phyloP scores from a whole-genome alignment of 352 stramenopile species.

The Pythium monospermum region DNA sequence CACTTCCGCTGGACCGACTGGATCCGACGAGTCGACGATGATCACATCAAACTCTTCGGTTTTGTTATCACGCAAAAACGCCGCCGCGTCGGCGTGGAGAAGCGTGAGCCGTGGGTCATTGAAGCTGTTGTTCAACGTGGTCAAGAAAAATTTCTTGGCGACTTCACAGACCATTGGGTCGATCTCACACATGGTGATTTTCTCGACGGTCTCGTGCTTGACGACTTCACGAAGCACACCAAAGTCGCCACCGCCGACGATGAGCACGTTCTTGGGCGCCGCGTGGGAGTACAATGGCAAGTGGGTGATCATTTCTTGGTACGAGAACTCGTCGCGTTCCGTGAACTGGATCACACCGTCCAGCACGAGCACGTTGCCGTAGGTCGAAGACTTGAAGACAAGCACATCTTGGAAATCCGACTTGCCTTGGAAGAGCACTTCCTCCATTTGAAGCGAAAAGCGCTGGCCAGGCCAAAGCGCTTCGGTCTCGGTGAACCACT shows the following conservation, averaged over 20 bases:
- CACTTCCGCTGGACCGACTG: conserved; percentile 90
- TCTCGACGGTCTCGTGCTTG: conserved; percentile 90
- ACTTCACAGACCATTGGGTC: conserved; percentile 92
- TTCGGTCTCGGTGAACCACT: conserved; percentile 88
- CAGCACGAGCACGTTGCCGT: conserved; percentile 94
- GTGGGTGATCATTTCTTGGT: conserved; percentile 95
- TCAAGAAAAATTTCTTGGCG: conserved; percentile 90
- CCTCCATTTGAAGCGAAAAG: conserved; percentile 86
- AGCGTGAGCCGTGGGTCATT: conserved; percentile 90
- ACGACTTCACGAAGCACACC: conserved; percentile 91
- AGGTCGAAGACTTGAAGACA: conserved; percentile 91
- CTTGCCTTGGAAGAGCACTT: conserved; percentile 79
- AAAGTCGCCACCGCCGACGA: conserved; percentile 91
- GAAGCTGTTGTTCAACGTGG: conserved; percentile 88
- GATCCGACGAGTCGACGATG: conserved; percentile 95
- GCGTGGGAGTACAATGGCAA: conserved; percentile 86
- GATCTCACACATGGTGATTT: conserved; percentile 95
- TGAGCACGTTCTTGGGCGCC: conserved; percentile 89
- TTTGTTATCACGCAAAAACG: conserved; percentile 80
- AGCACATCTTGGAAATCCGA: conserved; percentile 92
- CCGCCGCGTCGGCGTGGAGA: conserved; percentile 88
- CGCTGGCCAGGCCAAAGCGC: no score
- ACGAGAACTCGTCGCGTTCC: conserved; percentile 92
- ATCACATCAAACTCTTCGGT: conserved; percentile 96
- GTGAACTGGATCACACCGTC: conserved; percentile 95